Evolutionary conservation across 345 rosid species (phyloP), one percentile per base, ranked within the genome.

Genomic region (Durio zibethinus): DNA sequence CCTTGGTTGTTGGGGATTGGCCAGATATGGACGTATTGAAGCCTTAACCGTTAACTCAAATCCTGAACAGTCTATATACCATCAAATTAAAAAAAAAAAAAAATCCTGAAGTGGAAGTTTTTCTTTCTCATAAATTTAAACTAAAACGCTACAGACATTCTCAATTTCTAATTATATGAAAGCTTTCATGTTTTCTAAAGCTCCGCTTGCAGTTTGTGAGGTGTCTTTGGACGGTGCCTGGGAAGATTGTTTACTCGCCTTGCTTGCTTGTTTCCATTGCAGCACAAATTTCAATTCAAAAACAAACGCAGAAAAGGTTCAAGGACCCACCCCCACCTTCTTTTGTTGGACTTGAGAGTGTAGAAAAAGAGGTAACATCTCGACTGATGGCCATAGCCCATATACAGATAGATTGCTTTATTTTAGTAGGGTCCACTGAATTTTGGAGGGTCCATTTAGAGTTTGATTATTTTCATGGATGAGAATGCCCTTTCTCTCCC

Each of bases 1-100:
- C 79, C 29, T 68, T 61, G 45, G 33, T 38, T 73, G 88, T 72
- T 75, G 85, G 80, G 56, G 40, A 72, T 80, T 64, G 21, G 66
- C 48, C 47, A 63, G 78, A 84, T 80, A 76, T 36, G 33, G 56
- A 45, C 61, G 43, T 27, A 36, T 56, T 23, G 48, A 25, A 73
- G 35, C 38, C 35, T 36, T 38, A 56, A 61, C 54, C 54, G 25
- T n/a, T 43, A 2, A 0, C 36, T 10, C 21, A 56, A 5, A 18
- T 50, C 20, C 20, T 33, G 36, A 33, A 33, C 36, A n/a, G n/a
- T n/a, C n/a, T n/a, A n/a, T n/a, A n/a, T n/a, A n/a, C n/a, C n/a
- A n/a, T n/a, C n/a, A n/a, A n/a, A n/a, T n/a, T n/a, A 10, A 33
- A 1, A 1, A 33, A 1, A 33, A 33, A 1, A 4, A 1, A 33